Evolutionary conservation across 2,329 filamentous ascomycete genomes (phyloP), one percentile per base, ranked within the genome.

Genomic region (Penicillium brevicompactum): DNA sequence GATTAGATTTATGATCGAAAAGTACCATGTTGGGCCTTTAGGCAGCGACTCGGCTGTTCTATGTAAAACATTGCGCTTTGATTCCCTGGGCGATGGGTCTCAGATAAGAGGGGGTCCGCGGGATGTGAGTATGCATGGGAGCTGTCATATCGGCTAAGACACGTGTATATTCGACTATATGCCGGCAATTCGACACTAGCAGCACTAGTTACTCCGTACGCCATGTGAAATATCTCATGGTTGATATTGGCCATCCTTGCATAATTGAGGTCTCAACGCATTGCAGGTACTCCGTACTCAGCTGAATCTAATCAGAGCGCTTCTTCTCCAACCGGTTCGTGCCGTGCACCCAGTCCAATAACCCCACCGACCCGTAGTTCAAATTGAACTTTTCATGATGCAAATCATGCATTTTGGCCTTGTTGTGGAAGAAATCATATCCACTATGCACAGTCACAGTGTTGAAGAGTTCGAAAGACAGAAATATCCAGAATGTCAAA

Each of bases 341-440:
- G 18, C 79, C 81, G 67, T 84, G 81, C 10, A 83, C n/a, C 78
- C 79, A 83, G 64, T 85, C 82, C 64, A 85, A 64, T 48, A 80
- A 61, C 2, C 80, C 81, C 58, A 84, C 70, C 0, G 75, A 78
- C 1, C 82, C 82, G 68, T 79, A 85, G 58, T 84, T 78, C 13
- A 83, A 69, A 53, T 78, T 76, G 60, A 84, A 84, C 59, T 77
- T 77, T 72, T 84, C 81, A 67, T 85, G 83, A 61, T 86, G 83
- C 30, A 78, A 66, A 68, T 86, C 83, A 68, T 86, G 83, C 66
- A 77, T 78, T 59, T 70, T 73, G 0, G 82, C 82, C 53, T 64
- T 63, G 8, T 58, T 57, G 2, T 52, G 18, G n/a, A 83, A 76
- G 59, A 84, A 84, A 49, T 84, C 81, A 64, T 82, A 85, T 6